Base-by-base conservation (phyloP, 2,329 filamentous ascomycete genomes). In the Mycosphaerella sp. region DNA sequence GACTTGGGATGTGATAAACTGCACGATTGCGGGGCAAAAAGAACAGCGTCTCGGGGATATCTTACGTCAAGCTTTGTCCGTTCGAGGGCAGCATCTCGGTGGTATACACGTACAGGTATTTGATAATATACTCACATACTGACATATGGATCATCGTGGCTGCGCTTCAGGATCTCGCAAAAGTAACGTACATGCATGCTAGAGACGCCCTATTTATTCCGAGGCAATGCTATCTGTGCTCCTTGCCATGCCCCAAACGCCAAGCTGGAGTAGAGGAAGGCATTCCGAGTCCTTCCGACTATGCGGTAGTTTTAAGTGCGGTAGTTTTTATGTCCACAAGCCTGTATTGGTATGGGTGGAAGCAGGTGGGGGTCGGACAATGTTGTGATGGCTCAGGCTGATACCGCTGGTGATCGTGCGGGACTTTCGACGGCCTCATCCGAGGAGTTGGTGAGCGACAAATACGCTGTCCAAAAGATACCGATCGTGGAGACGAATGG, bases 391-490 rank as follows among this genome's bases (percentile, higher is more conserved):
- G 14, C 38, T 41, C 45, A 59, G 52, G 54, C 59, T 50, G 52
- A 57, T 54, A 48, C 39, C 6, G 50, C 50, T 23, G 56, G 58
- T 23, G 54, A 56, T 40, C 53, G 53, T 41, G 34, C 50, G 57
- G 59, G 53, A 40, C 52, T 62, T 40, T 55, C 60, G 44, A 65
- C 57, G 11, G 76, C 78, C 50, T 92, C 87, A 56, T 95, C 89
- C 2, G 89, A 78, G 4, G 90, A 85, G 73, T 97, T 97, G 58
- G 86, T 88, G 48, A 98, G 80, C 2, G 91, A 96, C 9, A 98
- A 82, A 72, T 96, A 98, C 17, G 91, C 92, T 9, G 93, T 97
- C 93, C 92, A 97, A 34, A 90, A 90, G 65, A 97, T 97, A 78
- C 92, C 92, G 53, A 98, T 75, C 7, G 89, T 95, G 12, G 92